Base-by-base conservation (phyloP, 179 eudicot genomes). In the Gypsophila paniculata region DNA sequence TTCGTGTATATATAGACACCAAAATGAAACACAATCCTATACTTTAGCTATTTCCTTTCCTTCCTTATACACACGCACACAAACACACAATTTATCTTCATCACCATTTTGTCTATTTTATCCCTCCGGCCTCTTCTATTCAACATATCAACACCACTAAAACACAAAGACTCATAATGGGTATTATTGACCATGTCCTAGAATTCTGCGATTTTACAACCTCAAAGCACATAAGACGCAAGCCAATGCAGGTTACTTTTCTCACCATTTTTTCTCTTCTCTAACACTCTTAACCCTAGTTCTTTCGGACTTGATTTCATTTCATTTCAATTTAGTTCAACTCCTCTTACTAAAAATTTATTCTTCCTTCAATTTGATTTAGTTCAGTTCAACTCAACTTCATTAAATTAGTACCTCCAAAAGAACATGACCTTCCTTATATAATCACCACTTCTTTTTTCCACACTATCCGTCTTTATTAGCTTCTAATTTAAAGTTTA, bases 161-260 rank as follows among this genome's bases (percentile, higher is more conserved):
- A 4, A 60, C 26, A 26, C 9, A 60, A 5, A 60, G 52, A 46
- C 3, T 6, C 52, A 46, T 46, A 46, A 82, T 82, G 85, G 85
- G 85, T n/a, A 65, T 76, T 21, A 59, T 79, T 12, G 83, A 82
- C 54, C 82, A 79, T 39, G 60, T 82, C 10, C 57, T 81, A 36
- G 78, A 77, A 54, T 68, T 76, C 18, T 82, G 83, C 72, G 78
- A 81, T 32, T 64, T 66, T 8, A 15, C 72, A 38, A 68, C 70
- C 21, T 68, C 74, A 4, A 76, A 39, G 60, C 15, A 42, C 62
- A 75, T 75, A 54, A 72, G 74, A 69, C 79, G 75, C 66, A 77
- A 74, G 61, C 83, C 75, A 55, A 72, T 77, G 74, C 86, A 82
- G 76, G 74, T 76, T 7, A 6, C 62, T 13, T 52, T 48, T n/a